Evolutionary conservation across 108 stramenopile genomes (phyloP).

Genomic region (Fragilariopsis cylindrus): DNA sequence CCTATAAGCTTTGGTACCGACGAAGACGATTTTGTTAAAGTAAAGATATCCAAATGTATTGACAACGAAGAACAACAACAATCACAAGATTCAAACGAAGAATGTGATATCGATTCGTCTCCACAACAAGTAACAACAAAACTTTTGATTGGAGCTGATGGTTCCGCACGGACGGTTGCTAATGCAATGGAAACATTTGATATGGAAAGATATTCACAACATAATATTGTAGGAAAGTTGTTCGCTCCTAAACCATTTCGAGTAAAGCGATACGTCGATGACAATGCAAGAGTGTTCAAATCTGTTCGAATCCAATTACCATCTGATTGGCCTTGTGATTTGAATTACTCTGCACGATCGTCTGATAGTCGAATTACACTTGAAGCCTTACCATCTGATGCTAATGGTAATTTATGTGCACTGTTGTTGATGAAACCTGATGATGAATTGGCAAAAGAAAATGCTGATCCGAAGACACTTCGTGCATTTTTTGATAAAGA

Average conservation of each 20-base stretch:
- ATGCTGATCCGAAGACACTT: constrained; percentile 40
- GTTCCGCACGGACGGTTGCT: constrained; percentile 51
- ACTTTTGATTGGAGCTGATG: constrained; percentile 57
- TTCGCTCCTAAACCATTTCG: constrained; percentile 34
- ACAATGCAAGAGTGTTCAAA: constrained; percentile 67
- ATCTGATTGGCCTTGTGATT: constrained; percentile 48
- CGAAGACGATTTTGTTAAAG: constrained; percentile 16
- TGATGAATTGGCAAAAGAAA: constrained; percentile 47
- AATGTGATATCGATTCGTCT: constrained; percentile 36
- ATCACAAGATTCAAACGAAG: constrained; percentile 14
- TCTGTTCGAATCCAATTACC: constrained; percentile 64
- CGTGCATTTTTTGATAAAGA: constrained; percentile 55
- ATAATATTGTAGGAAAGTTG: constrained; percentile 22
- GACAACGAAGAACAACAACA: not conserved
- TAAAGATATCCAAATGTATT: constrained; percentile 15
- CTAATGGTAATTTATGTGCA: constrained; percentile 51
- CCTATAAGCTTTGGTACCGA: constrained; percentile 41
- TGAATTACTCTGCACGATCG: constrained; percentile 67
- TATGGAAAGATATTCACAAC: constrained; percentile 15
- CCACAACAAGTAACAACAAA: constrained; percentile 20
- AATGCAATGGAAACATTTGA: constrained; percentile 48
- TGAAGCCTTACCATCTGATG: constrained; percentile 72
- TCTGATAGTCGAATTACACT: constrained; percentile 53
- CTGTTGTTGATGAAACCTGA: constrained; percentile 63
- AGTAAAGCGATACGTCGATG: constrained; percentile 44